Percentiles rank a stretch among this genome's conserved stretches.
These are phyloP conservation scores for Talaromyces proteolyticus DNA, from an alignment of 495 filamentous ascomycete species.

Conservation along the genomic window DNA sequence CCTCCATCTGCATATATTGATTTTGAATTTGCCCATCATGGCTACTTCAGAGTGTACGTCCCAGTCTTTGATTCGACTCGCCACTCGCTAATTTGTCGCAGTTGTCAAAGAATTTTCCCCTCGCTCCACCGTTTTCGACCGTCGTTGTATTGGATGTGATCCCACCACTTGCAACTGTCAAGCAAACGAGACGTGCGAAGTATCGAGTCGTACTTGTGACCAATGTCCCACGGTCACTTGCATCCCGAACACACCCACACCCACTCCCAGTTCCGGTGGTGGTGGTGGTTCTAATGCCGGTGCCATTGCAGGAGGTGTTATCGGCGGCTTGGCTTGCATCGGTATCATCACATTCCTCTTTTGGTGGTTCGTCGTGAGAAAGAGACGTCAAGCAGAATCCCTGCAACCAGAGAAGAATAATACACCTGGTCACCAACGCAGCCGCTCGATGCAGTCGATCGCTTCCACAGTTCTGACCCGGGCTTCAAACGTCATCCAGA, in stretches of 20 bases:
- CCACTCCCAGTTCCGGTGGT: constrained; percentile 11
- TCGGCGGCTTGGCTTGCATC: constrained; percentile 68
- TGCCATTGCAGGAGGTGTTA: constrained; percentile 78
- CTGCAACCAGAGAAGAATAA: constrained; percentile 35
- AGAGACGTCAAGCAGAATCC: constrained; percentile 55
- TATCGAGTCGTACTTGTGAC: constrained; percentile 33
- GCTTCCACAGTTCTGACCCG: constrained; percentile 93
- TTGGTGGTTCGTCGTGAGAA: constrained; percentile 83
- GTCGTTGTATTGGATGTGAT: constrained; percentile 3
- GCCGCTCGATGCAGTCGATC: constrained; percentile 81
- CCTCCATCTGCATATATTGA: too few relatives aligned
- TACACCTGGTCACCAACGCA: constrained; percentile 35
- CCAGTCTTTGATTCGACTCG: neutral
- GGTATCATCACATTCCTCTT: constrained; percentile 69
- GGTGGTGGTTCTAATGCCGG: constrained; percentile 55
- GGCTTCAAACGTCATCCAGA: constrained; percentile 98
- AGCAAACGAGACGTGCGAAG: constrained; percentile 2
- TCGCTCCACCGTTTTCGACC: neutral
- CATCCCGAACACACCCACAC: constrained; percentile 29
- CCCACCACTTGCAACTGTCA: constrained; percentile 1
- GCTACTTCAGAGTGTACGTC: neutral
- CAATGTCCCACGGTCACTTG: constrained; percentile 56
- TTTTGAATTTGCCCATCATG: neutral
- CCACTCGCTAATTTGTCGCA: neutral
- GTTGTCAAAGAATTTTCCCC: constrained; percentile 2